Evolutionary conservation across 768 basidiomycete species (phyloP), one percentile per base, ranked within the genome.

Genomic region (Russula emetica): DNA sequence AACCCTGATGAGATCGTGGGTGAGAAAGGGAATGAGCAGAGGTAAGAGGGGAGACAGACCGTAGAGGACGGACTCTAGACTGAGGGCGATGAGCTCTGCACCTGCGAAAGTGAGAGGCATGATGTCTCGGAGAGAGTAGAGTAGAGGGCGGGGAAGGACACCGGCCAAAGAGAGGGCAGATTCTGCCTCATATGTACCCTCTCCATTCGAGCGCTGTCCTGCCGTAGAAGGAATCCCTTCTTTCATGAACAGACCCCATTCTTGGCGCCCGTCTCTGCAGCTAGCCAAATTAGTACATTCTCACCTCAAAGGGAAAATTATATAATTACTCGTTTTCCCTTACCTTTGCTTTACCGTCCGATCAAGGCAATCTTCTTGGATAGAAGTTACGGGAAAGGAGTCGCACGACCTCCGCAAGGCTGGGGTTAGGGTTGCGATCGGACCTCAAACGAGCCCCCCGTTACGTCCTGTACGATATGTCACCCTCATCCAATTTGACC

Each of bases 121-220:
- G 8, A 26, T 47, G 8, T 24, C 7, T 36, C 22, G 22, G 38
- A 18, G 45, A 1, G 26, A 52, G 36, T 16, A 22, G 38, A 44
- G 51, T 16, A 24, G 22, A 54, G 56, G 36, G 30, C 42, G 54
- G 62, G 62, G 62, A 32, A 2, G 62, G 13, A 36, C 64, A 36
- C 56, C 61, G 20, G 49, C 55, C 61, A 34, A 66, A 54, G 50
- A 36, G 50, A 66, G 61, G 56, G 2, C 16, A 4, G 1, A 58
- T 24, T 54, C 54, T 60, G 58, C 63, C 59, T 56, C 61, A 66
- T 66, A 66, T 63, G 64, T 63, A 66, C 50, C 20, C 54, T 5
- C 52, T 16, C 13, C 2, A 20, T 20, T 5, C 9, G 56, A 63
- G 55, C 61, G 64, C 64, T 58, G 54, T 51, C 28, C 0, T 26